Evolutionary conservation across 2,329 filamentous ascomycete genomes (phyloP).

Genomic region (Alternaria ventricosa): DNA sequence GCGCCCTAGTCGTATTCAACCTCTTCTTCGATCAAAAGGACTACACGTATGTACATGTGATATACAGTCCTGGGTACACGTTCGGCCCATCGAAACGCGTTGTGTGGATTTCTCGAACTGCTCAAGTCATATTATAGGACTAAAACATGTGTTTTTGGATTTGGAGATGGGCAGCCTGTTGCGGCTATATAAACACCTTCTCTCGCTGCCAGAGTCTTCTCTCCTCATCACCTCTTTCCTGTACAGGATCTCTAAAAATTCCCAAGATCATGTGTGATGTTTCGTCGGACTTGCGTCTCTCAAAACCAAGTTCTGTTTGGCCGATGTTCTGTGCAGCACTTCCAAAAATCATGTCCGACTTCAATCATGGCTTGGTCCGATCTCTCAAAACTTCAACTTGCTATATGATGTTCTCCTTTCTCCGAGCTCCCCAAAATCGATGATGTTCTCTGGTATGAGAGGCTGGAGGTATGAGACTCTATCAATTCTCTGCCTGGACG

Average conservation of each 20-base stretch:
- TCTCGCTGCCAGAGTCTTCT: neutral
- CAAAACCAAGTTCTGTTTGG: too few relatives aligned
- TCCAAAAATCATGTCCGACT: neutral
- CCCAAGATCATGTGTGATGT: too few relatives aligned
- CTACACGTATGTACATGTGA: neutral
- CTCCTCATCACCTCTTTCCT: fast-evolving
- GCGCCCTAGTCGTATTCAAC: neutral
- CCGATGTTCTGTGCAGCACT: too few relatives aligned
- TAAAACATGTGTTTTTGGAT: neutral
- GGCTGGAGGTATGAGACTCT: neutral
- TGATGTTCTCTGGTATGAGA: too few relatives aligned
- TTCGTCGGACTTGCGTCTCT: too few relatives aligned
- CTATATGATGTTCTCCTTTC: fast-evolving
- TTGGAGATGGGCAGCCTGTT: neutral
- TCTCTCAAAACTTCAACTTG: neutral
- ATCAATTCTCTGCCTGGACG: neutral
- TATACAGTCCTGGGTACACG: neutral
- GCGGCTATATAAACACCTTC: neutral
- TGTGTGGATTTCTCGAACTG: fast-evolving
- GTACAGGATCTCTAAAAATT: too few relatives aligned
- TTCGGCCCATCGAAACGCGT: fast-evolving
- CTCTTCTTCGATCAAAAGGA: neutral
- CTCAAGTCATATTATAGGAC: fast-evolving
- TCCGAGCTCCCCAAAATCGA: neutral
- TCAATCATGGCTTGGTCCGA: neutral